Evolutionary conservation across 1,284 basidiomycete species (phyloP), one percentile per base, ranked within the genome.

Genomic region (Apiotrichum siamense): DNA sequence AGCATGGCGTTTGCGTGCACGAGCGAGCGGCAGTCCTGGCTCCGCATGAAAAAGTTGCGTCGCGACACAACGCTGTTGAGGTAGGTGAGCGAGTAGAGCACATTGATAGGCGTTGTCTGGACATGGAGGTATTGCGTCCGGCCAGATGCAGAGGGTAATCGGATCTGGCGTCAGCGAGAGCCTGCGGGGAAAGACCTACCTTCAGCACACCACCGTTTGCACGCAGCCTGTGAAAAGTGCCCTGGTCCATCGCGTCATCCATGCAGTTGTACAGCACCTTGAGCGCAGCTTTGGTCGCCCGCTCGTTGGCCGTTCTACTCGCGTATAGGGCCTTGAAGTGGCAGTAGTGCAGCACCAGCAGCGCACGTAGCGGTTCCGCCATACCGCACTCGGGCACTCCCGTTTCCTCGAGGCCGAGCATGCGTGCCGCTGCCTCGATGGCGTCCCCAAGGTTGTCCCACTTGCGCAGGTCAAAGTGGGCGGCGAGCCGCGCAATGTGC

Each of bases 31-130:
- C 64, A 66, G 0, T 37, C 31, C 7, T 29, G 15, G n/a, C n/a
- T 18, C 33, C 7, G n/a, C 15, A 31, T 10, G 29, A 61, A 40
- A 33, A 59, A 61, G 26, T 69, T 66, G 31, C 66, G 58, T 11
- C 65, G 50, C 12, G 55, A 52, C 33, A 64, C 57, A 7, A 65
- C 53, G 0, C 64, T 61, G 1, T 61, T 52, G 20, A 70, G 52
- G 46, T 66, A 70, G 0, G 64, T 65, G 26, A 66, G 49, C 17
- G 63, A 37, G 44, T 59, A 66, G 3, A 64, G 50, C n/a, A 63
- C 49, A 36, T 67, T 69, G 7, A 64, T 59, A 2, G 69, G 66
- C 0, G 69, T 72, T 2, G 57, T 38, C 49, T 71, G 67, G 5
- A 72, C 40, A 21, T 36, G 32, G 15, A 67, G 47, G 7, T 54